phyloP scores from a whole-genome alignment of 176 grass and related monocot species.

The Lolium multiflorum region DNA sequence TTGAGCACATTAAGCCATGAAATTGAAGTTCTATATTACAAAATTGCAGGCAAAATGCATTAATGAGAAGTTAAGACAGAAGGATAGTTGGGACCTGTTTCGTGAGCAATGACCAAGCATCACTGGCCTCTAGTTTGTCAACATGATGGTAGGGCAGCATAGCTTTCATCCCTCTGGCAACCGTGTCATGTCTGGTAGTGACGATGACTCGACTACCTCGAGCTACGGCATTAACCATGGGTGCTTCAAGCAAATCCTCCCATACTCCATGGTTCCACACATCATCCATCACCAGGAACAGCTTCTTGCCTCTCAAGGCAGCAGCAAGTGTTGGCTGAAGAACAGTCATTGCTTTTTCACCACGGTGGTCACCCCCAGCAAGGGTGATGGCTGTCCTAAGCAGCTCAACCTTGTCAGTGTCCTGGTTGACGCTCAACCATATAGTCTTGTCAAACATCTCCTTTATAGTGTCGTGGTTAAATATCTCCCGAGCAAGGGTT shows the following conservation, averaged over 20 bases:
- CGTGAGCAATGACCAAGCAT: constrained; percentile 14
- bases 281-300: constrained; percentile 53
- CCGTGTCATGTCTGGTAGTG: constrained; percentile 33
- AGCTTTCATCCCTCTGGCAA: constrained; percentile 14
- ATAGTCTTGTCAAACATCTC: constrained; percentile 11
- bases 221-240: neutral
- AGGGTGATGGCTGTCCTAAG: neutral
- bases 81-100: neutral
- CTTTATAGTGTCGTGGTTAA: neutral
- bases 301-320: neutral
- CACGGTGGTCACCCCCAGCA: neutral
- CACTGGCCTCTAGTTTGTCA: neutral
- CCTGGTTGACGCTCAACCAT: constrained; percentile 9
- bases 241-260: neutral
- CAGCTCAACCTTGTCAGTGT: neutral
- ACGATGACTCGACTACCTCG: neutral
- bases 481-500: neutral
- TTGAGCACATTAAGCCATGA: neutral
- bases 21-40: neutral
- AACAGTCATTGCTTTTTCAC: neutral
- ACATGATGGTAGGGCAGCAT: neutral
- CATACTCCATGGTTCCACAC: constrained; percentile 41
- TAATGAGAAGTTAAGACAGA: neutral
- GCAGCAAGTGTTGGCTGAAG: neutral
- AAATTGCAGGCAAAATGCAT: neutral